These are phyloP conservation scores for Fusarium sulawesiense DNA, from an alignment of 2,329 filamentous ascomycete species.

Conservation along the genomic window DNA sequence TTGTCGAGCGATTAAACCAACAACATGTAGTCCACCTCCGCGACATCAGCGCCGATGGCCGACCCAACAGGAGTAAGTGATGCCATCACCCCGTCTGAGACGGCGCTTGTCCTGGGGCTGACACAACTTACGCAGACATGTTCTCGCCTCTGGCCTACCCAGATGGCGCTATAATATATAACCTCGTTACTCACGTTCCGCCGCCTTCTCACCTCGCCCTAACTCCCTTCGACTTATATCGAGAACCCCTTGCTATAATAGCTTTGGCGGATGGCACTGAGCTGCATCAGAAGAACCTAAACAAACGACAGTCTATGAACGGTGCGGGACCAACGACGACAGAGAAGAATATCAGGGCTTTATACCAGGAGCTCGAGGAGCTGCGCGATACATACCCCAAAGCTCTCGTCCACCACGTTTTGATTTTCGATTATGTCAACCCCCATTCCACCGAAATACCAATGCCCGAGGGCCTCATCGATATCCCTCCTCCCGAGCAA, in stretches of 20 bases:
- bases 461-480: slow-evolving; percentile 74
- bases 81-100: slow-evolving; percentile 9
- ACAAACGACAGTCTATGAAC: slow-evolving; percentile 65
- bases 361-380: slow-evolving; percentile 76
- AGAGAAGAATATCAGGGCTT: slow-evolving; percentile 67
- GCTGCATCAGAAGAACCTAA: slow-evolving; percentile 65
- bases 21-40: slow-evolving; percentile 86
- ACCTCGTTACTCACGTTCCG: slow-evolving; percentile 82
- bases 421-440: slow-evolving; percentile 80
- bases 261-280: slow-evolving; percentile 86
- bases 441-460: slow-evolving; percentile 61
- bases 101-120: slow-evolving; percentile 39
- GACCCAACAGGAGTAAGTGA: slow-evolving; percentile 82
- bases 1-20: slow-evolving; percentile 79
- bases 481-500: slow-evolving; percentile 74
- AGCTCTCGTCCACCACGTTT: slow-evolving; percentile 79
- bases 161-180: slow-evolving; percentile 86
- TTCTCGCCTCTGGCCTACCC: slow-evolving; percentile 93
- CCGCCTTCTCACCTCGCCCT: slow-evolving; percentile 83
- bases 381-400: slow-evolving; percentile 79
- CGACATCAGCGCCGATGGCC: slow-evolving; percentile 85
- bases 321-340: slow-evolving; percentile 61
- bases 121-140: slow-evolving; percentile 71
- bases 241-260: slow-evolving; percentile 84
- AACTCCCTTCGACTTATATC: slow-evolving; percentile 89